Evolutionary conservation across 257 asterid genomes (phyloP).

Genomic region (Lycium ferocissimum): DNA sequence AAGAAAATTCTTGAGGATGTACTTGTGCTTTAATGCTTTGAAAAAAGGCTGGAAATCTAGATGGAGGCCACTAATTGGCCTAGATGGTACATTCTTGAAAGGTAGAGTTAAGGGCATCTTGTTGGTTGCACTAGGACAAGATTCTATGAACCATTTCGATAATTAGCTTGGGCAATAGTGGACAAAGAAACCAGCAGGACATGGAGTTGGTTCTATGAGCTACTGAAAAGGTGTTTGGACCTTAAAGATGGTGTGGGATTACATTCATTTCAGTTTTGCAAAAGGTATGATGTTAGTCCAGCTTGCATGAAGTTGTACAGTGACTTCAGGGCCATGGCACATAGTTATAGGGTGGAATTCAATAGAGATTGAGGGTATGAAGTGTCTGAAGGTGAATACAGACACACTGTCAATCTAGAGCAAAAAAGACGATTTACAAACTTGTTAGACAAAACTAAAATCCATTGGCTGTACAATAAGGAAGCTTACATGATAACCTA

Average conservation of each 20-base stretch:
- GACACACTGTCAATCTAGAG: background rate
- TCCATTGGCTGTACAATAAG: background rate
- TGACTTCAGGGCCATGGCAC: background rate
- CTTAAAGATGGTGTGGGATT: too few species aligned
- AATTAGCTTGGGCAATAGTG: too few species aligned
- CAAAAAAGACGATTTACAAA: background rate
- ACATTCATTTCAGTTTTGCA: too few species aligned
- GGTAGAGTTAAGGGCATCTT: too few species aligned
- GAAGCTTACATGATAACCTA: background rate
- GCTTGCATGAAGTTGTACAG: background rate
- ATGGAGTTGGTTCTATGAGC: too few species aligned
- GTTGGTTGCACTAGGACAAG: too few species aligned
- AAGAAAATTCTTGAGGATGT: background rate
- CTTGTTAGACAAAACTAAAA: background rate
- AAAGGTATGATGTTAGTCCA: background rate
- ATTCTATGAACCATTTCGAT: too few species aligned
- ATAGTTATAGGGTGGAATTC: background rate
- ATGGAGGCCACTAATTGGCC: too few species aligned
- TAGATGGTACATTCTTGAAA: too few species aligned
- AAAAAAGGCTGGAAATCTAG: too few species aligned
- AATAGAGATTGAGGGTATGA: background rate
- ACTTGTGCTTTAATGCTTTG: too few species aligned
- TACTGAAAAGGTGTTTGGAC: too few species aligned
- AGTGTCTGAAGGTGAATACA: background rate
- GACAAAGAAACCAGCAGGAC: background rate